Evolutionary conservation across 2,329 filamentous ascomycete species (phyloP).

Genomic region (Chrysoporthe puriensis): DNA sequence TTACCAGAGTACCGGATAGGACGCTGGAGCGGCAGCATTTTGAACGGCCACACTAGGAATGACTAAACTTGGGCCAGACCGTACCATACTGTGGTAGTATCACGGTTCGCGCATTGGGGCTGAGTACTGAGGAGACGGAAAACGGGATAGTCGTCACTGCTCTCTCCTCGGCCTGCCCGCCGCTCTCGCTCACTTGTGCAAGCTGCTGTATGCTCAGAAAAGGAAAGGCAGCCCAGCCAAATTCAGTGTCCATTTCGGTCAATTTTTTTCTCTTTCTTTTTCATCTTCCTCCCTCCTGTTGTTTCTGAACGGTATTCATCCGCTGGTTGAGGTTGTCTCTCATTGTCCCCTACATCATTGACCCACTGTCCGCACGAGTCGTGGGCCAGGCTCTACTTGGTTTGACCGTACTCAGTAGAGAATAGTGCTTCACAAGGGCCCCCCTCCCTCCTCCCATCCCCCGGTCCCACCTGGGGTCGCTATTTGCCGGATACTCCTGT

Average conservation of each 20-base stretch:
- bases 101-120: too few relatives aligned
- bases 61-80: neutral
- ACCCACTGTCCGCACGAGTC: neutral
- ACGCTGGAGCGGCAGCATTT: neutral
- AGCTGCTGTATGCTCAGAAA: neutral
- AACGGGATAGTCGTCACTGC: neutral
- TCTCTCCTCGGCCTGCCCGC: neutral
- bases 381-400: neutral
- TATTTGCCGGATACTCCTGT: slow-evolving; percentile 5
- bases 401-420: neutral
- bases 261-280: neutral
- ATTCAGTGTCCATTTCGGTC: neutral
- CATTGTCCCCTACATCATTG: neutral
- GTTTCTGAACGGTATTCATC: too few relatives aligned
- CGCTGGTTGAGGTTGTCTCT: neutral
- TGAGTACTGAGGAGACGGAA: neutral
- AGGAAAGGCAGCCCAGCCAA: neutral
- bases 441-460: neutral
- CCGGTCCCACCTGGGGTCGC: neutral
- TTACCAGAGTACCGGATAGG: slow-evolving; percentile 9
- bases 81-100: neutral
- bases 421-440: neutral
- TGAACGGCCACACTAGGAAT: neutral
- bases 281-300: neutral
- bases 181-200: neutral